Conservation (phyloP, 2,329 filamentous ascomycete species). For the Hysterium pulicare region DNA sequence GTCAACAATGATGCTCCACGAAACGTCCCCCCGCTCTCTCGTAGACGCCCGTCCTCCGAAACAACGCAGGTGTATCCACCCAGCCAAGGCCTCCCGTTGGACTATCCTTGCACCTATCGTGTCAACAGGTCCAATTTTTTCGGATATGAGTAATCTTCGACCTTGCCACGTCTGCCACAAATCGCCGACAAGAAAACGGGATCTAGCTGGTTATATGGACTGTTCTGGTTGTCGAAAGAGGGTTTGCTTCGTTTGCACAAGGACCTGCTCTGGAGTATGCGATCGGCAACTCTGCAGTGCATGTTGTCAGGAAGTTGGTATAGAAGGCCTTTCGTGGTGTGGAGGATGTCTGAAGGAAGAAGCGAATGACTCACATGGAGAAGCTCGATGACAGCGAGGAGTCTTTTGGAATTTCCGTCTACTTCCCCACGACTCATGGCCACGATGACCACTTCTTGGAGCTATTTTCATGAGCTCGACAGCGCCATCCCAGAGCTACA, state of each 20-base stretch:
- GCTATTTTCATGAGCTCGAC: too few species aligned
- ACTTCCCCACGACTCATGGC: too few species aligned
- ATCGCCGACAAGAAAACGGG: slow-evolving; percentile 61
- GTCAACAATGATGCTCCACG: neutral
- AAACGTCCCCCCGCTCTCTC: neutral
- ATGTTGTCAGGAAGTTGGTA: slow-evolving; percentile 64
- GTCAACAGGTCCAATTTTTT: slow-evolving; percentile 4
- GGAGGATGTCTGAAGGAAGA: slow-evolving; percentile 50
- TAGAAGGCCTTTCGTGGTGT: slow-evolving; percentile 64
- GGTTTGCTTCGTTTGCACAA: slow-evolving; percentile 67
- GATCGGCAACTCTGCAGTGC: slow-evolving; percentile 60
- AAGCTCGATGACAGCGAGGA: too few species aligned
- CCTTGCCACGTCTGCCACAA: slow-evolving; percentile 68
- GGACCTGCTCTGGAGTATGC: slow-evolving; percentile 58
- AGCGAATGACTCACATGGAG: too few species aligned
- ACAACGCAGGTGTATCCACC: slow-evolving; percentile 11
- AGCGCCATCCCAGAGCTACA: too few species aligned
- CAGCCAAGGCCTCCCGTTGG: slow-evolving; percentile 14
- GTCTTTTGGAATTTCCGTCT: too few species aligned
- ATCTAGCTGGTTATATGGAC: slow-evolving; percentile 64
- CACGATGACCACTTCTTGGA: too few species aligned
- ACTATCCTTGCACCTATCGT: slow-evolving; percentile 26
- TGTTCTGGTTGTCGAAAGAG: slow-evolving; percentile 61
- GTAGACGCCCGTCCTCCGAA: slow-evolving; percentile 15
- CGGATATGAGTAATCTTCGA: slow-evolving; percentile 21